Conservation (phyloP, 2,329 filamentous ascomycete species). For the Trichoderma guizhouense region DNA sequence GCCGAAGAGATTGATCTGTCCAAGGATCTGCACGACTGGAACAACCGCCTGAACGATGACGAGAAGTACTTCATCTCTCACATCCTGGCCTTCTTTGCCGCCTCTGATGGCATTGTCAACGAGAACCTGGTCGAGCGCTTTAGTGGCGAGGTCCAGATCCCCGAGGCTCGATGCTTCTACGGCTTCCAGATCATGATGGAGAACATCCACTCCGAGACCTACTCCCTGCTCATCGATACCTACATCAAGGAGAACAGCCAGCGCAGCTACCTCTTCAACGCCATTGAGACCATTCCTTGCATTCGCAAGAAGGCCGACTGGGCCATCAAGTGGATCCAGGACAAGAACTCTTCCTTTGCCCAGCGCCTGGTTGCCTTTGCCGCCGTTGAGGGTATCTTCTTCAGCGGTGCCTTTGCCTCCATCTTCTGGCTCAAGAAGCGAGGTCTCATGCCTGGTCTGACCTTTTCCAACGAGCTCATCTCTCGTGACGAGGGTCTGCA, state of each 20-base stretch:
- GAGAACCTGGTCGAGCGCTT: constrained; percentile 99
- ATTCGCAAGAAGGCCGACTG: constrained; percentile 99
- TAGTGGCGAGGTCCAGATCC: constrained; percentile 93
- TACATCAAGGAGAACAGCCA: constrained; percentile 98
- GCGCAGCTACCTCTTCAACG: constrained; percentile 92
- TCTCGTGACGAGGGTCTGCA: constrained; percentile 99
- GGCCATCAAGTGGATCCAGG: constrained; percentile 92
- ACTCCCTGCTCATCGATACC: constrained; percentile 97
- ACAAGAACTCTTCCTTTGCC: constrained; percentile 90
- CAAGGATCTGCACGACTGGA: constrained; percentile 99
- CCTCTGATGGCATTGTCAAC: constrained; percentile 98
- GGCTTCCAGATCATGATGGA: constrained; percentile 99
- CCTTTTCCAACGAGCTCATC: constrained; percentile 99
- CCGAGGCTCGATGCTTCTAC: constrained; percentile 98
- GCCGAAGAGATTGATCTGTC: constrained; percentile 99
- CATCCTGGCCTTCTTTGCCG: constrained; percentile 98
- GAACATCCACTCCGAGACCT: constrained; percentile 99
- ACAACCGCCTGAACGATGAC: constrained; percentile 93
- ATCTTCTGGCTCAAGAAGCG: constrained; percentile 99
- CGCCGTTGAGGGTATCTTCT: constrained; percentile 99
- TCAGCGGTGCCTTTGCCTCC: constrained; percentile 95
- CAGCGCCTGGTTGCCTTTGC: constrained; percentile 95
- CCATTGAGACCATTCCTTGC: constrained; percentile 97
- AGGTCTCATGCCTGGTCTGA: constrained; percentile 95
- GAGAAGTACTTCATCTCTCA: constrained; percentile 98